Base-by-base conservation (phyloP, 2,329 filamentous ascomycete species). In the Trichoderma pleuroti region DNA sequence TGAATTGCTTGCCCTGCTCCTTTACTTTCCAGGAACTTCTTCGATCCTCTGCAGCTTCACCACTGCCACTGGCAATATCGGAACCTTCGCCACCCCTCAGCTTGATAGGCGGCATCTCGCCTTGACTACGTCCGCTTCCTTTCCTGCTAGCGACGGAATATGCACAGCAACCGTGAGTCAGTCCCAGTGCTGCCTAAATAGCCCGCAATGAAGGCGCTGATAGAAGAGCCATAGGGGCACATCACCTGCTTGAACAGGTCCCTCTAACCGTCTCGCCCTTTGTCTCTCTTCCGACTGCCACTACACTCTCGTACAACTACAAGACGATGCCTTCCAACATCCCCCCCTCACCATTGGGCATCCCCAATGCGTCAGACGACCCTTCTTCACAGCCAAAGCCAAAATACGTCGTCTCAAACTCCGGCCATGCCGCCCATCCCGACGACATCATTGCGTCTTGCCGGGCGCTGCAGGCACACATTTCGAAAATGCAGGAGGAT, bases 221-320 rank as follows among this genome's bases (percentile, higher is more conserved):
- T 73, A 30, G 61, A 54, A 32, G 67, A 18, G 21, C 10, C 46
- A n/a, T 3, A 93, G 92, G 88, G 74, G 90, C 93, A 18, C 94
- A 98, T 82, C 93, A 92, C 18, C 89, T 98, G 74, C 90, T 99
- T 60, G 92, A 94, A 74, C 96, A 99, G 83, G 90, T 98, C 52
- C 94, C 96, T 34, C 85, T 99, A 69, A 97, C 94, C 63, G 94
- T 98, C 57, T 98, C 95, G 4, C 96, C 96, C 30, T 98, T 98
- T 84, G 89, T 98, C 76, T 92, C 91, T 72, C 91, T 99, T 36
- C 96, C 96, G 12, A 91, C 93, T 34, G 92, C 95, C 30, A 92
- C 94, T 24, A 97, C 94, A 0, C 89, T 99, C 9, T 95, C 96
- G 28, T 98, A 98, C 84, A 97, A 93, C 75, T 98, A 98, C 87